Conservation (phyloP, 495 filamentous ascomycete genomes). For the Tricharina praecox region DNA sequence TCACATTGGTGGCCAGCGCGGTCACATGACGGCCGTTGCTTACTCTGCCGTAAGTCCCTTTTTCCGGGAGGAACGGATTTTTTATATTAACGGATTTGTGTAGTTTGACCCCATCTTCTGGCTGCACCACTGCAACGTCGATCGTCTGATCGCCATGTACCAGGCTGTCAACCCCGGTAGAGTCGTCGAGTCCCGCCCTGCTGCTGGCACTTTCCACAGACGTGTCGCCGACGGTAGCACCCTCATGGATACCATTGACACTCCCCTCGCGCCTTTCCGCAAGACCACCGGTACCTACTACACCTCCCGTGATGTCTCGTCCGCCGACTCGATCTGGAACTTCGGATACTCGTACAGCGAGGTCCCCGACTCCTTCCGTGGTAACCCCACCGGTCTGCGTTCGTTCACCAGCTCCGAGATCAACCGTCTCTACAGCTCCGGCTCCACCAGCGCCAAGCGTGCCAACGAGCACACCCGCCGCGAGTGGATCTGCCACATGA, state of each 20-base stretch:
- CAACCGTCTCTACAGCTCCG: constrained; percentile 26
- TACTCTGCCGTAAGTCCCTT: constrained; percentile 55
- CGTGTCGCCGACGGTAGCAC: constrained; percentile 7
- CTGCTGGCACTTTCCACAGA: constrained; percentile 26
- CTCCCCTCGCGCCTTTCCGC: constrained; percentile 34
- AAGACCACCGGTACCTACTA: constrained; percentile 26
- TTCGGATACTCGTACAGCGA: constrained; percentile 38
- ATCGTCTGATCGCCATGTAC: constrained; percentile 47
- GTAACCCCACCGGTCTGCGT: constrained; percentile 14
- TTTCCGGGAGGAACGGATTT: constrained; percentile 65
- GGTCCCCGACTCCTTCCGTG: constrained; percentile 10
- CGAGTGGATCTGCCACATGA: constrained; percentile 5
- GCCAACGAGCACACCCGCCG: background rate
- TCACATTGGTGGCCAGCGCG: constrained; percentile 1
- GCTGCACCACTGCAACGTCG: constrained; percentile 34
- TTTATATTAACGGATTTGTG: too few relatives aligned
- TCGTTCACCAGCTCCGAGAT: constrained; percentile 21
- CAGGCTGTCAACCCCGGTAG: constrained; percentile 47
- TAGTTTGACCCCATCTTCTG: constrained; percentile 13
- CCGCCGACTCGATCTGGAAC: constrained; percentile 9
- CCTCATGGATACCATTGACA: constrained; percentile 27
- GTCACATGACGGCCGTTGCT: constrained; percentile 27
- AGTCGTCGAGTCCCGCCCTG: constrained; percentile 33
- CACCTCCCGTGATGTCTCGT: constrained; percentile 29
- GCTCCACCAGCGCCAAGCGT: background rate